Evolutionary conservation across 2,329 filamentous ascomycete genomes (phyloP).

Genomic region (Penicillium sp.): DNA sequence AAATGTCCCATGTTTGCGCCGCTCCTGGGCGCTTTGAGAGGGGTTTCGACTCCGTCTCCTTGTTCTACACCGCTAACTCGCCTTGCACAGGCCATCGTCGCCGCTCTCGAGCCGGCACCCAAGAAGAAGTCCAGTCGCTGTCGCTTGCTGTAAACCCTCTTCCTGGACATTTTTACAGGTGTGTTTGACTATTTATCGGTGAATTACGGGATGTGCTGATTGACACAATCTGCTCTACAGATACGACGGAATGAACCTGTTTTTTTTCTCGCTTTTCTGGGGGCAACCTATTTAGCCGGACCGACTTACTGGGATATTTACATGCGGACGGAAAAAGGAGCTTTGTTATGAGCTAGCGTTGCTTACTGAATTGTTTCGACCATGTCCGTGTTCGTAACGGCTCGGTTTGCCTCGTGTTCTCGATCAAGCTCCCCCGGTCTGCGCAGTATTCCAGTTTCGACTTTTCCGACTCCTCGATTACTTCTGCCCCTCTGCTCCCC

Average conservation of each 20-base stretch:
- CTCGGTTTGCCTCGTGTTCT: background rate
- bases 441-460: background rate
- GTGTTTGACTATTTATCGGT: conserved; percentile 1
- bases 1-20: background rate
- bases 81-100: conserved; percentile 74
- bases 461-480: background rate
- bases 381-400: background rate
- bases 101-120: conserved; percentile 79
- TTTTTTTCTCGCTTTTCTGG: conserved; percentile 16
- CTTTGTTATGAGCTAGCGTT: conserved; percentile 17
- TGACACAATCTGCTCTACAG: conserved; percentile 5
- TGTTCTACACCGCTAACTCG: conserved; percentile 14
- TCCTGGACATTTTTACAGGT: conserved; percentile 15
- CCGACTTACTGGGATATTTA: conserved; percentile 15
- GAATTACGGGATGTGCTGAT: background rate
- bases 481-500: background rate
- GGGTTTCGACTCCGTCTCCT: background rate
- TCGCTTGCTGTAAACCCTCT: conserved; percentile 57
- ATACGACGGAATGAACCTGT: conserved; percentile 29
- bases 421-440: background rate
- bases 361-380: conserved; percentile 16
- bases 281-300: conserved; percentile 13
- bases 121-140: conserved; percentile 72
- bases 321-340: conserved; percentile 5
- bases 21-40: background rate